These are phyloP conservation scores for Huntiella decipiens DNA, from an alignment of 2,329 filamentous ascomycete genomes.

Conservation along the genomic window DNA sequence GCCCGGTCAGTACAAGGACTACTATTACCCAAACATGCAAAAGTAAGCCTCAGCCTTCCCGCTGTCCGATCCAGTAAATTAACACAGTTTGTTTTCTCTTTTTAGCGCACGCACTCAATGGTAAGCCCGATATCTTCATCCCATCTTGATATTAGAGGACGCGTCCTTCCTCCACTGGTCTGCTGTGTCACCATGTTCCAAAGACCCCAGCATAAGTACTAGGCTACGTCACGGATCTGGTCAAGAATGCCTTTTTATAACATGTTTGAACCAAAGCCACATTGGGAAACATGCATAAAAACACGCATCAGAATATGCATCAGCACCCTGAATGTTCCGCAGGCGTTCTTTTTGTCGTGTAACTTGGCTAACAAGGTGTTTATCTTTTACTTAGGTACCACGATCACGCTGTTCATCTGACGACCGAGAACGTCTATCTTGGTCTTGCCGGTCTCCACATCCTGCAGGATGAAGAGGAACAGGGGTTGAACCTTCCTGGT, in stretches of 20 bases:
- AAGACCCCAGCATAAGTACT: too few relatives aligned
- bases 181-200: too few relatives aligned
- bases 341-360: too few relatives aligned
- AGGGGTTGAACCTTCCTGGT: constrained; percentile 27
- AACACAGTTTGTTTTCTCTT: neutral
- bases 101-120: constrained; percentile 30
- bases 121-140: constrained; percentile 14
- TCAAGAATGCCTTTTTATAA: too few relatives aligned
- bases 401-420: constrained; percentile 25
- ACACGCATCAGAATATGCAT: too few relatives aligned
- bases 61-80: neutral
- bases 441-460: constrained; percentile 39
- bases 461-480: constrained; percentile 29
- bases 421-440: constrained; percentile 34
- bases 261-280: too few relatives aligned
- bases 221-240: too few relatives aligned
- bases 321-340: too few relatives aligned
- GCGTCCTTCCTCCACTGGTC: too few relatives aligned
- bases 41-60: constrained; percentile 7
- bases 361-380: too few relatives aligned
- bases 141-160: neutral
- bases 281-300: too few relatives aligned
- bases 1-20: constrained; percentile 38
- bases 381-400: constrained; percentile 23
- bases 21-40: constrained; percentile 41